phyloP scores from a whole-genome alignment of 805 yeast genomes.

The Candida lessepsii region DNA sequence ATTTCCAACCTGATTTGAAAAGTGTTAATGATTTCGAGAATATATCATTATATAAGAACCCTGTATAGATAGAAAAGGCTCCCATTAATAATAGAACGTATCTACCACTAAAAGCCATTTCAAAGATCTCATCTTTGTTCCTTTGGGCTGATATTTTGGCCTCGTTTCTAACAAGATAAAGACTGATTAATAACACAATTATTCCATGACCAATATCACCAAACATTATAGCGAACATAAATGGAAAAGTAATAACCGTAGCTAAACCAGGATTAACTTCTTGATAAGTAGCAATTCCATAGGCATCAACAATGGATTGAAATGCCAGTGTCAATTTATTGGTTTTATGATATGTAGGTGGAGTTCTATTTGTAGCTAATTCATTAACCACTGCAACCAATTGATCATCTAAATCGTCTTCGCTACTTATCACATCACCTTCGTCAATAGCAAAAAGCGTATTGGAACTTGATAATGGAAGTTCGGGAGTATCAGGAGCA shows the following conservation, averaged over 20 bases:
- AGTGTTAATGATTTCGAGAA: conserved; percentile 68
- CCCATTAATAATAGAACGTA: conserved; percentile 73
- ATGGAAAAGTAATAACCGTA: conserved; percentile 73
- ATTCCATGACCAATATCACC: conserved; percentile 83
- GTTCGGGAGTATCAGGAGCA: conserved; percentile 3
- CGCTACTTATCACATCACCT: neutral
- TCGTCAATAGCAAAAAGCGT: conserved; percentile 27
- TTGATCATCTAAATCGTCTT: conserved; percentile 20
- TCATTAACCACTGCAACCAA: conserved; percentile 52
- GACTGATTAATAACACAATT: conserved; percentile 55
- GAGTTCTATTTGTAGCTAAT: conserved; percentile 61
- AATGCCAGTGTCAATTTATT: conserved; percentile 69
- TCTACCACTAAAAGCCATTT: conserved; percentile 73
- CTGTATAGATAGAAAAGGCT: conserved; percentile 68
- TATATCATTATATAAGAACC: conserved; percentile 68
- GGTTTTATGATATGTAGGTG: conserved; percentile 69
- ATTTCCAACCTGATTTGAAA: conserved; percentile 70
- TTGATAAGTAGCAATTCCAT: conserved; percentile 72
- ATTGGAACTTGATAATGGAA: conserved; percentile 8
- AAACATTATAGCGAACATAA: conserved; percentile 82
- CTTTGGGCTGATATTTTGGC: conserved; percentile 47
- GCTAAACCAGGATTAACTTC: conserved; percentile 78
- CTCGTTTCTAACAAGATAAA: conserved; percentile 55
- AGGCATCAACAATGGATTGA: conserved; percentile 73
- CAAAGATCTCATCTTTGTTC: conserved; percentile 70